Percentiles rank a stretch among this genome's conserved stretches.
phyloP scores from a whole-genome alignment of 2,329 filamentous ascomycete species.

The Malbranchea cinnamomea region DNA sequence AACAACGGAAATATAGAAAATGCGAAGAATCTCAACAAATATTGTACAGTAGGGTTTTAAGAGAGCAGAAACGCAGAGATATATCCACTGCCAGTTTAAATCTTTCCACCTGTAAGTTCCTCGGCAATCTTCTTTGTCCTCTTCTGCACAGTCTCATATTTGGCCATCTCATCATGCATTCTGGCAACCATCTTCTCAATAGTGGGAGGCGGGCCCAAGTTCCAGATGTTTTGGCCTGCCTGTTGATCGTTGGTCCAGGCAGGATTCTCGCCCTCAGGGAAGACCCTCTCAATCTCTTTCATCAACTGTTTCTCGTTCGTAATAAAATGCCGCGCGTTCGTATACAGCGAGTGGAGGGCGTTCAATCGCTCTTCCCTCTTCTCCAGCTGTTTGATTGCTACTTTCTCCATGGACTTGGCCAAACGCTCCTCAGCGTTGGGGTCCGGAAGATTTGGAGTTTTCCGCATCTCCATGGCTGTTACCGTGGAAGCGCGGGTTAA shows the following conservation, averaged over 20 bases:
- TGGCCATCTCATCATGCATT: conserved; percentile 19
- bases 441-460: conserved; percentile 43
- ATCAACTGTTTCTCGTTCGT: conserved; percentile 64
- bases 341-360: conserved; percentile 73
- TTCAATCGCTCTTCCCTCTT: conserved; percentile 50
- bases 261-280: conserved; percentile 43
- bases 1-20: not conserved
- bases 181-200: conserved; percentile 18
- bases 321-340: conserved; percentile 78
- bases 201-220: conserved; percentile 30
- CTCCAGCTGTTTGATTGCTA: conserved; percentile 30
- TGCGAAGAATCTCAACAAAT: not conserved
- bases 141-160: conserved; percentile 35
- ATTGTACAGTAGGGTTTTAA: not conserved
- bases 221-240: conserved; percentile 37
- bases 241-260: conserved; percentile 28
- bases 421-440: conserved; percentile 43
- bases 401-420: conserved; percentile 27
- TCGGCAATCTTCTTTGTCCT: conserved; percentile 51
- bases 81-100: conserved; percentile 5
- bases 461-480: conserved; percentile 32
- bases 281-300: conserved; percentile 57
- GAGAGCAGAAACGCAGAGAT: not conserved
- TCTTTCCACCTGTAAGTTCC: conserved; percentile 51
- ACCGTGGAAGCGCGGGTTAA: conserved; percentile 57